These are phyloP conservation scores for Serendipita sp. DNA, from an alignment of 768 basidiomycete genomes.

Conservation along the genomic window DNA sequence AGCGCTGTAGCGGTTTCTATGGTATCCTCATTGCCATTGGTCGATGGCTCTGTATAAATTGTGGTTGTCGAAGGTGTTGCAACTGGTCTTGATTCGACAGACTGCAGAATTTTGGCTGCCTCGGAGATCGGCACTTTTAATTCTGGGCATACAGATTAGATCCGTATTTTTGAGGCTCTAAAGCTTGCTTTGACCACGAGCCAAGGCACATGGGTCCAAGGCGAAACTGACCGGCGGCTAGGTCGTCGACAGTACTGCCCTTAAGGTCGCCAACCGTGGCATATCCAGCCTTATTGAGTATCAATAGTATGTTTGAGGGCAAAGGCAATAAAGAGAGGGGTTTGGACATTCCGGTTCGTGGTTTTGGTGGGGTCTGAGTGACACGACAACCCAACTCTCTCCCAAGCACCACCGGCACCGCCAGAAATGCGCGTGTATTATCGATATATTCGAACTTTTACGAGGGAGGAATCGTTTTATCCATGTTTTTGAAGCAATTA, in stretches of 20 bases:
- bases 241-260: neutral
- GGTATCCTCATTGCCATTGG: too few species aligned
- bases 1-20: neutral
- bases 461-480: too few species aligned
- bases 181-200: neutral
- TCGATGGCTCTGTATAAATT: too few species aligned
- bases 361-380: too few species aligned
- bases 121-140: neutral
- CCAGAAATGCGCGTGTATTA: too few species aligned
- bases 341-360: neutral
- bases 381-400: too few species aligned
- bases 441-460: too few species aligned
- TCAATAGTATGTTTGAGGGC: neutral
- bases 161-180: neutral
- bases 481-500: too few species aligned
- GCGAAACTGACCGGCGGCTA: neutral
- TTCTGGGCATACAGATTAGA: neutral
- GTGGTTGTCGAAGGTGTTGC: neutral
- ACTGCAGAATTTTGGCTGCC: neutral
- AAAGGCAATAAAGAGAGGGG: neutral
- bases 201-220: neutral
- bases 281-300: constrained; percentile 2
- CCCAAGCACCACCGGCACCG: too few species aligned
- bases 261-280: neutral
- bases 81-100: neutral